These are phyloP conservation scores for Coemansia sp. DNA, from an alignment of 192 early-diverging fungal species.

Conservation along the genomic window DNA sequence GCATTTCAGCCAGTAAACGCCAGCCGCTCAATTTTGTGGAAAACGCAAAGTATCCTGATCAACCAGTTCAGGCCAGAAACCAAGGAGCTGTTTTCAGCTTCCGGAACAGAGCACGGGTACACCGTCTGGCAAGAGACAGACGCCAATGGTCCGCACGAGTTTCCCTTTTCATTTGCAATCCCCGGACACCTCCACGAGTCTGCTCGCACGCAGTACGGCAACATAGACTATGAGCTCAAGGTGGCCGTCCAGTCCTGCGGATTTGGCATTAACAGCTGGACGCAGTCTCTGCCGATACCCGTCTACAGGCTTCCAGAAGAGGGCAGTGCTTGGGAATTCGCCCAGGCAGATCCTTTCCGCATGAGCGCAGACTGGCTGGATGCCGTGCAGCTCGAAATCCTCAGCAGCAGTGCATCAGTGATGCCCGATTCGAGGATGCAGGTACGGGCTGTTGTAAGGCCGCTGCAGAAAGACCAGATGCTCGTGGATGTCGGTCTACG, in stretches of 20 bases:
- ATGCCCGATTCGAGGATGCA: slow-evolving; percentile 26
- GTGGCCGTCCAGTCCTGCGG: slow-evolving; percentile 34
- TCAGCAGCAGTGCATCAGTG: slow-evolving; percentile 22
- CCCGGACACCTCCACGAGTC: slow-evolving; percentile 38
- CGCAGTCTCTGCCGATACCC: slow-evolving; percentile 28
- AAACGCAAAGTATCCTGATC: slow-evolving; percentile 1
- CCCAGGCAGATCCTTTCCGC: slow-evolving; percentile 20
- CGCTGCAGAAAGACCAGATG: slow-evolving; percentile 33
- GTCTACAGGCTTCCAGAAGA: slow-evolving; percentile 36
- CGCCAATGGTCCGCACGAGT: slow-evolving; percentile 10
- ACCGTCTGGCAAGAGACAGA: slow-evolving; percentile 16
- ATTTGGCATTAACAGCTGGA: slow-evolving; percentile 47
- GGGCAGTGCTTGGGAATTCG: slow-evolving; percentile 11
- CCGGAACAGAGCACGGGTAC: slow-evolving; percentile 8
- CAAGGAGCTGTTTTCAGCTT: slow-evolving; percentile 28
- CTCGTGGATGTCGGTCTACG: slow-evolving; percentile 35
- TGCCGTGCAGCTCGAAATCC: slow-evolving; percentile 35
- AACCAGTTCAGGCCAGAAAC: slow-evolving; percentile 5
- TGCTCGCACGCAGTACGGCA: slow-evolving; percentile 27
- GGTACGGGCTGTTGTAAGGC: slow-evolving; percentile 26
- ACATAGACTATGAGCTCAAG: slow-evolving; percentile 34
- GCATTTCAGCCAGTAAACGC: slow-evolving; percentile 16
- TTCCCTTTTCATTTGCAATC: slow-evolving; percentile 34
- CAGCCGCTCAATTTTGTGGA: slow-evolving; percentile 2
- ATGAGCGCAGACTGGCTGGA: slow-evolving; percentile 46